A percentile compares a stretch with the other conserved stretches of the same genome.
phyloP scores from a whole-genome alignment of 2,329 filamentous ascomycete species.

The Hymenoscyphus salicellus region DNA sequence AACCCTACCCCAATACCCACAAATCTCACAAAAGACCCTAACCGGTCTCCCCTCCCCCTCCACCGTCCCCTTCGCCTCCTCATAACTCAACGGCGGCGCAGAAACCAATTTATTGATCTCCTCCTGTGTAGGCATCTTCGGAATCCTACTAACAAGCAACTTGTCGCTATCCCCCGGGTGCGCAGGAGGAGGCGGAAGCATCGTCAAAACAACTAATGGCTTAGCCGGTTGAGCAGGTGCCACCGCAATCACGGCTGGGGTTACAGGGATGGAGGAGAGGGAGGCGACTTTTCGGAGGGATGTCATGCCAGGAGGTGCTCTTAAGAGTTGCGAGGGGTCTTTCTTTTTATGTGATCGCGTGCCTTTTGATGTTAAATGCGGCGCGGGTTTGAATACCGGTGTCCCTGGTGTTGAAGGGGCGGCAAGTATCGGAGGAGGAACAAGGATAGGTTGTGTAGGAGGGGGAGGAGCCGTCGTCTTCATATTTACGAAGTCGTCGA shows the following conservation, averaged over 20 bases:
- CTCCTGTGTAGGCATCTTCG: constrained; percentile 54
- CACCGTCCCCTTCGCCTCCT: constrained; percentile 53
- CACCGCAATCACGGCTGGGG: constrained; percentile 22
- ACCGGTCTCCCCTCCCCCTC: constrained; percentile 50
- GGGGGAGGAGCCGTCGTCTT: constrained; percentile 36
- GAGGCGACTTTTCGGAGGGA: constrained; percentile 24
- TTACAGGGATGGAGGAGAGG: constrained; percentile 22
- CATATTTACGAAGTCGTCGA: constrained; percentile 72
- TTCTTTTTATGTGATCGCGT: constrained; percentile 34
- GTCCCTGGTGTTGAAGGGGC: constrained; percentile 17
- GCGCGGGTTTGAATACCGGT: constrained; percentile 7
- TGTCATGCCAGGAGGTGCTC: constrained; percentile 16
- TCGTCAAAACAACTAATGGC: background rate
- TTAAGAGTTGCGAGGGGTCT: constrained; percentile 13
- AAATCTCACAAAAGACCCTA: constrained; percentile 72
- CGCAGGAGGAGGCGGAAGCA: constrained; percentile 23
- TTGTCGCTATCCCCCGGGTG: constrained; percentile 54
- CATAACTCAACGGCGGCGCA: constrained; percentile 64
- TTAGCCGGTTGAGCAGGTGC: background rate
- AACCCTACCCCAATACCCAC: constrained; percentile 77
- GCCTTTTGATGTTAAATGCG: constrained; percentile 27
- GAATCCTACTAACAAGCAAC: constrained; percentile 57
- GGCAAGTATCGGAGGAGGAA: constrained; percentile 26
- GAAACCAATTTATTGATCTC: constrained; percentile 64
- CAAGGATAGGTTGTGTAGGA: constrained; percentile 34